phyloP scores from a whole-genome alignment of 345 rosid species.

The Dovyalis caffra region DNA sequence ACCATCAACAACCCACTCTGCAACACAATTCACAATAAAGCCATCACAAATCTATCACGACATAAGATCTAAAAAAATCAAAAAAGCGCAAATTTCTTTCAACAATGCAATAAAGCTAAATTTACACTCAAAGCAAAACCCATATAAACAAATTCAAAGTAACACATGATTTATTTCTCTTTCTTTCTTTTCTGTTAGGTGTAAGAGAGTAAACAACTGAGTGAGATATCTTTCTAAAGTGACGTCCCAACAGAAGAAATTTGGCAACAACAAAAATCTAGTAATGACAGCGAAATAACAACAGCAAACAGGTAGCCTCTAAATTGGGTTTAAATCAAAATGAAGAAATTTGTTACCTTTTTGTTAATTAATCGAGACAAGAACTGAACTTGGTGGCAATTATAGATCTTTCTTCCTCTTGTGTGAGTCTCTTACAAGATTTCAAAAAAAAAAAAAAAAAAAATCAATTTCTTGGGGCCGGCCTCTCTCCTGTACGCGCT shows the following conservation, averaged over 20 bases:
- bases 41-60: constrained; percentile 11
- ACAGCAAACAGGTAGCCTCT: not conserved
- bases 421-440: not conserved
- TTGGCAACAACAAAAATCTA: not conserved
- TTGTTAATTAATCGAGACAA: not conserved
- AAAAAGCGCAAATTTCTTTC: not conserved
- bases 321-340: not conserved
- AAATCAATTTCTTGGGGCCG: not conserved
- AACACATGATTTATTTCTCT: not conserved
- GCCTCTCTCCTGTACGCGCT: not conserved
- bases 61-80: not conserved
- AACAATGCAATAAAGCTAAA: constrained; percentile 10
- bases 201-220: constrained; percentile 5
- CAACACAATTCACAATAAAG: constrained; percentile 2
- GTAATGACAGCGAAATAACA: constrained; percentile 11
- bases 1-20: constrained; percentile 2
- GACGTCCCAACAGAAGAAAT: constrained; percentile 20
- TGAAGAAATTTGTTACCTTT: not conserved
- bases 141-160: constrained; percentile 12
- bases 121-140: constrained; percentile 22
- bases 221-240: constrained; percentile 4
- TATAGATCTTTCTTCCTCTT: not conserved
- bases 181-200: constrained; percentile 14
- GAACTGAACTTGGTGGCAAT: not conserved
- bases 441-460: not conserved